Evolutionary conservation across 2,329 filamentous ascomycete species (phyloP).

Genomic region (Fusarium nematophilum): DNA sequence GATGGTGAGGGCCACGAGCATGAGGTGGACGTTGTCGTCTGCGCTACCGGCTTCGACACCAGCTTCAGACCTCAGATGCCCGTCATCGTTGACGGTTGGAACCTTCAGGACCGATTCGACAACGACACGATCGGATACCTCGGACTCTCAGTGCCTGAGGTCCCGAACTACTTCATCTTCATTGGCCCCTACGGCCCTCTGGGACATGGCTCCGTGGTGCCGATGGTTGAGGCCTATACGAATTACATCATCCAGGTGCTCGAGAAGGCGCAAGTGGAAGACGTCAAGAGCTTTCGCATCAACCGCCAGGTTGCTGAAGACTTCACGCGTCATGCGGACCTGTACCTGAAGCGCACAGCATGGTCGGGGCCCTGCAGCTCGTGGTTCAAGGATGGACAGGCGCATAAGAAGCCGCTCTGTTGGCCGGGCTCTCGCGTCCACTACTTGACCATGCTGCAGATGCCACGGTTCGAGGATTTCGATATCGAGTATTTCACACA

Average conservation of each 20-base stretch:
- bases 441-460: not conserved
- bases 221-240: not conserved
- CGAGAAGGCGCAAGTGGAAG: not conserved
- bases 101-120: too few relatives aligned
- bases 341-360: not conserved
- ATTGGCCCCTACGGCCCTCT: not conserved
- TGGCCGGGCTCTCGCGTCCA: too few relatives aligned
- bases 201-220: not conserved
- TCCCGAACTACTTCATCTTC: too few relatives aligned
- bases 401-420: not conserved
- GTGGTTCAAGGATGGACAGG: not conserved
- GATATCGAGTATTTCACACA: not conserved
- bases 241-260: not conserved
- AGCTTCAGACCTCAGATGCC: not conserved
- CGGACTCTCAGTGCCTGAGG: too few relatives aligned
- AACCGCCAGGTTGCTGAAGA: not conserved
- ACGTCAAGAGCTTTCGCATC: not conserved
- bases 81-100: too few relatives aligned
- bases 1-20: too few relatives aligned
- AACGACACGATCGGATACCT: too few relatives aligned
- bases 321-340: not conserved
- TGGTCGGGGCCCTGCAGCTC: not conserved
- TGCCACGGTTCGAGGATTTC: not conserved
- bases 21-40: not conserved
- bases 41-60: not conserved